A percentile compares a stretch with the other conserved stretches of the same genome.
Evolutionary conservation across 345 rosid genomes (phyloP).

Genomic region (Populus tremula): DNA sequence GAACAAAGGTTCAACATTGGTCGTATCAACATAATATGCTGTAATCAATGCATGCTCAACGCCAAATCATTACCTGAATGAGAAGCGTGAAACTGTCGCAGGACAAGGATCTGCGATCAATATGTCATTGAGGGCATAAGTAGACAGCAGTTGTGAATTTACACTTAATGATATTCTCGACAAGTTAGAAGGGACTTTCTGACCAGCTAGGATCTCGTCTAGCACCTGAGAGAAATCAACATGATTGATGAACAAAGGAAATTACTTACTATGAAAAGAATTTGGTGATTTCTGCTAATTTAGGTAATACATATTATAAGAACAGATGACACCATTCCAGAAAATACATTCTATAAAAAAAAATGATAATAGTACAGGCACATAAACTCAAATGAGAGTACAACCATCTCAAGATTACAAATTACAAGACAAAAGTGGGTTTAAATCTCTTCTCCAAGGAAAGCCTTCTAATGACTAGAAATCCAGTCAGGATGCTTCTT

Average conservation of each 20-base stretch:
- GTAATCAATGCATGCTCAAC: not conserved
- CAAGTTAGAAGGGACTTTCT: constrained; percentile 46
- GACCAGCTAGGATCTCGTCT: constrained; percentile 63
- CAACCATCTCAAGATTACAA: too few relatives aligned
- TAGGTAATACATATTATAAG: too few relatives aligned
- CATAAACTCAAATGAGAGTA: too few relatives aligned
- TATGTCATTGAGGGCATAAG: constrained; percentile 74
- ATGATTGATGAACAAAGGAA: constrained; percentile 2
- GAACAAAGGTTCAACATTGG: not conserved
- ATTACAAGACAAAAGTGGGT: not conserved
- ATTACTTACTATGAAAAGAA: not conserved
- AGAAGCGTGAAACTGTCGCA: constrained; percentile 73
- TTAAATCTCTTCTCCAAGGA: not conserved
- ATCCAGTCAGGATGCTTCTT: not conserved
- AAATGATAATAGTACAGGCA: not conserved
- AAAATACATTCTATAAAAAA: not conserved
- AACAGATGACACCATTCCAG: not conserved
- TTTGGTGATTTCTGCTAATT: not conserved
- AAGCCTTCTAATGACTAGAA: not conserved
- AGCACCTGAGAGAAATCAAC: constrained; percentile 46
- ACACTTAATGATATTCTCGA: constrained; percentile 57
- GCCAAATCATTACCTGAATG: constrained; percentile 54
- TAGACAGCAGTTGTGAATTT: constrained; percentile 55
- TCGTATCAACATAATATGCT: not conserved
- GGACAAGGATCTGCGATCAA: constrained; percentile 81